These are phyloP conservation scores for Scheffersomyces lignosus DNA, from an alignment of 805 yeast species.

Conservation along the genomic window DNA sequence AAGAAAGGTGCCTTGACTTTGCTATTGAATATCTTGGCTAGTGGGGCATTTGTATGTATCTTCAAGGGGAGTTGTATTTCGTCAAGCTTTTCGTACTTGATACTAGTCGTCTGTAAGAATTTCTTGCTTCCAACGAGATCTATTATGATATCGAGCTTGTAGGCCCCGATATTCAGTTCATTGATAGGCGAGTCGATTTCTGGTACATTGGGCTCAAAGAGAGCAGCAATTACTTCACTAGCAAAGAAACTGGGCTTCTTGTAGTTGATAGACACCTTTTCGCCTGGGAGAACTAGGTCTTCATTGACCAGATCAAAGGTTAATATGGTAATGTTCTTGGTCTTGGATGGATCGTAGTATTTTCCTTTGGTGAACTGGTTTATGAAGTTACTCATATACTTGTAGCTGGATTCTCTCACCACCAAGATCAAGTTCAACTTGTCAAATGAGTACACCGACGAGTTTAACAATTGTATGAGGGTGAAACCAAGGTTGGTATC, in stretches of 20 bases:
- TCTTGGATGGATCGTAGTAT: slow-evolving; percentile 20
- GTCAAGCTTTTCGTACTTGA: slow-evolving; percentile 30
- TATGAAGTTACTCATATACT: slow-evolving; percentile 20
- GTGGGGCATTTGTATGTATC: slow-evolving; percentile 12
- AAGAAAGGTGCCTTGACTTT: slow-evolving; percentile 32
- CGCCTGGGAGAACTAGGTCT: slow-evolving; percentile 37
- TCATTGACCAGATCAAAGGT: slow-evolving; percentile 35
- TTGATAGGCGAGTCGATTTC: slow-evolving; percentile 17
- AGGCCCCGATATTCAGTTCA: slow-evolving; percentile 19
- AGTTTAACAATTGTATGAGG: slow-evolving; percentile 31
- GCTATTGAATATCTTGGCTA: slow-evolving; percentile 26
- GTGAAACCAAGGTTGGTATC: slow-evolving; percentile 41
- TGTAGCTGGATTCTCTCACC: slow-evolving; percentile 21
- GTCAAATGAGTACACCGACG: slow-evolving; percentile 25
- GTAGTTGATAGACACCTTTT: slow-evolving; percentile 30
- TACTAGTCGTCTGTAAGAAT: slow-evolving; percentile 30
- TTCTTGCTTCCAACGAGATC: slow-evolving; percentile 43
- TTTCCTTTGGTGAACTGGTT: slow-evolving; percentile 16
- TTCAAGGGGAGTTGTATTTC: slow-evolving; percentile 29
- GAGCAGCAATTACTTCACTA: slow-evolving; percentile 32
- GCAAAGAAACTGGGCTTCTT: slow-evolving; percentile 42
- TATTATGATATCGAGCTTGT: slow-evolving; percentile 35
- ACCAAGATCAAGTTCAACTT: slow-evolving; percentile 31
- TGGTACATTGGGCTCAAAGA: slow-evolving; percentile 24
- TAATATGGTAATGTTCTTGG: slow-evolving; percentile 24